phyloP scores from a whole-genome alignment of 208 protist species.

The Kentomonas sorsogonicus region DNA sequence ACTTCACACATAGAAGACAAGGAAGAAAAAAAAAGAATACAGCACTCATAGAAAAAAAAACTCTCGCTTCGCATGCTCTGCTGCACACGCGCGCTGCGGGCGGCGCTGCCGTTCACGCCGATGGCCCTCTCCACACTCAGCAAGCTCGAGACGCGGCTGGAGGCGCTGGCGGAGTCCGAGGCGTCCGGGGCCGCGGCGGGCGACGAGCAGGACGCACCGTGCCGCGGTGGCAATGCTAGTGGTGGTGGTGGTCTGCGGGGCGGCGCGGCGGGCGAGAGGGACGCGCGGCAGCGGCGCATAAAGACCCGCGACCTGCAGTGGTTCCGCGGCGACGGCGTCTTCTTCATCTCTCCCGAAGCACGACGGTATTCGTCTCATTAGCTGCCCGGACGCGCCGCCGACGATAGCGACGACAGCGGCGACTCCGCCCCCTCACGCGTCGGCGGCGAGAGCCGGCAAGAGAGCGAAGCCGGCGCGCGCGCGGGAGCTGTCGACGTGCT shows the following conservation, averaged over 20 bases:
- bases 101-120: slow-evolving; percentile 69
- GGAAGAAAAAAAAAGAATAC: background rate
- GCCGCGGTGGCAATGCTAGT: too few species aligned
- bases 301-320: slow-evolving; percentile 18
- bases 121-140: slow-evolving; percentile 82
- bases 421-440: background rate
- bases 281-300: slow-evolving; percentile 1
- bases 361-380: slow-evolving; percentile 78
- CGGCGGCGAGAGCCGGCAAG: background rate
- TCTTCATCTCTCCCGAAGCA: slow-evolving; percentile 88
- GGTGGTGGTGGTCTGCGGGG: too few species aligned
- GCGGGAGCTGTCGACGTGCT: slow-evolving; percentile 37
- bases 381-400: slow-evolving; percentile 36
- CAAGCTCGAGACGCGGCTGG: slow-evolving; percentile 30
- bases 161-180: slow-evolving; percentile 1
- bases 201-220: too few species aligned
- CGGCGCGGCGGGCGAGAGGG: too few species aligned
- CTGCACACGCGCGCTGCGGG: slow-evolving; percentile 5
- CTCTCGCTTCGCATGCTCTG: slow-evolving; percentile 18
- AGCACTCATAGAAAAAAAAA: slow-evolving; percentile 8
- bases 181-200: too few species aligned
- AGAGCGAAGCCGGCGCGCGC: background rate
- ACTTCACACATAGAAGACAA: background rate
- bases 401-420: background rate
- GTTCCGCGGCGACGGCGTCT: slow-evolving; percentile 29